phyloP scores from a whole-genome alignment of 805 yeast species.

The Barnettozyma botsteinii region DNA sequence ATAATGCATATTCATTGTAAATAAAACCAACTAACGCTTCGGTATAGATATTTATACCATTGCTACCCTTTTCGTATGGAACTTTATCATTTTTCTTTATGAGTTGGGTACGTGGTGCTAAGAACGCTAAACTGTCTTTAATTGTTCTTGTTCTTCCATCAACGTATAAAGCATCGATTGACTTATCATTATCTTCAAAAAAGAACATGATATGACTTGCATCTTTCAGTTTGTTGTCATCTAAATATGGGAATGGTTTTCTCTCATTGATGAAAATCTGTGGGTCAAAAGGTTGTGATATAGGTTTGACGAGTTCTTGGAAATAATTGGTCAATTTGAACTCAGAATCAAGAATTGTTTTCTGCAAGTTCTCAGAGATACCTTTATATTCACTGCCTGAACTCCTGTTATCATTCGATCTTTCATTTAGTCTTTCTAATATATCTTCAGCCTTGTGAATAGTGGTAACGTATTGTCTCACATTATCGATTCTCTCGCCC shows the following conservation, averaged over 20 bases:
- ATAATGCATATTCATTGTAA: conserved; percentile 43
- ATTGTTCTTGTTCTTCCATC: conserved; percentile 39
- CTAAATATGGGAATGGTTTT: conserved; percentile 36
- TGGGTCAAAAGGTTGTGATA: conserved; percentile 40
- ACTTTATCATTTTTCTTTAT: conserved; percentile 32
- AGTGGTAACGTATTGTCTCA: conserved; percentile 33
- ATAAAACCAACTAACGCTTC: conserved; percentile 45
- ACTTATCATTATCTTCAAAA: conserved; percentile 33
- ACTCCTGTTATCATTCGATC: conserved; percentile 29
- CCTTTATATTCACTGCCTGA: conserved; percentile 52
- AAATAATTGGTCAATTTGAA: conserved; percentile 46
- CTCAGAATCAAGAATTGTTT: conserved; percentile 53
- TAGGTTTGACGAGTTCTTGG: conserved; percentile 35
- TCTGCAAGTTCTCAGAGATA: conserved; percentile 53
- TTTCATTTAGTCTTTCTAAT: conserved; percentile 28
- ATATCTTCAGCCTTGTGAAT: conserved; percentile 42
- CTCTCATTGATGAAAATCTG: conserved; percentile 34
- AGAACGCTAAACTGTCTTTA: conserved; percentile 36
- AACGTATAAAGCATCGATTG: conserved; percentile 30
- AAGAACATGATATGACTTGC: conserved; percentile 39
- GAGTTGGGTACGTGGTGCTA: conserved; percentile 42
- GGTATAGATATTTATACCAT: conserved; percentile 50
- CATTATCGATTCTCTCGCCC: conserved; percentile 28
- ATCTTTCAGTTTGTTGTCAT: conserved; percentile 32
- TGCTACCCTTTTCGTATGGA: conserved; percentile 57